Base-by-base conservation (phyloP, 1,284 basidiomycete species). In the Cutaneotrichosporon daszewskae region DNA sequence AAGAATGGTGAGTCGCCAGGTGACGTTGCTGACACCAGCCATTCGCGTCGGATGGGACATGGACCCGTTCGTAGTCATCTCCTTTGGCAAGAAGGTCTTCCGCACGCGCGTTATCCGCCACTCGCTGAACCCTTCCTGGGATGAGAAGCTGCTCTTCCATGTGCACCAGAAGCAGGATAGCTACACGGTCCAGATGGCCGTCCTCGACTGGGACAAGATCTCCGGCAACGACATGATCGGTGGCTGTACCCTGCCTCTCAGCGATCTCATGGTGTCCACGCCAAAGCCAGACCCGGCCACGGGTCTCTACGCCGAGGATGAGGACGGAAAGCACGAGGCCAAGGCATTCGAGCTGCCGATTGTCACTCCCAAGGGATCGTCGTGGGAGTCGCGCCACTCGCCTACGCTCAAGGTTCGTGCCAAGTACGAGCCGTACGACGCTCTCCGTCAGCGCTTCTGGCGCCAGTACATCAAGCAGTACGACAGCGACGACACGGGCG, bases 11-110 rank as follows among this genome's bases (percentile, higher is more conserved):
- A 56, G 85, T 78, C 7, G 18, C 32, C 16, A 33, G 17, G 43
- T 17, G 9, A 9, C 26, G 14, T 27, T 27, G 23, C 27, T 54
- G 34, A 50, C 49, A 11, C 4, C 40, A 68, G 66, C 68, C 10
- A 44, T 71, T 10, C 56, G 60, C 17, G 54, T 68, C 16, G 59
- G 60, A 5, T 69, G 60, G 38, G 92, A 97, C 64, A 97, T 97
- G 91, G 91, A 98, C 60, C 91, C 91, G 0, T 97, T 96, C 60
- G 86, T 90, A 13, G 90, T 98, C 54, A 80, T 92, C 54, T 91
- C 88, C 3, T 97, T 98, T 56, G 87, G 91, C 27, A 92, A 94
- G 72, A 96, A 96, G 69, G 87, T 97, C 10, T 97, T 96, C 73
- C 79, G 92, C 4, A 96, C 91, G 0, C 83, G 89, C 34, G 83